These are phyloP conservation scores for Nigrograna mackinnonii DNA, from an alignment of 2,329 filamentous ascomycete species.

Conservation along the genomic window DNA sequence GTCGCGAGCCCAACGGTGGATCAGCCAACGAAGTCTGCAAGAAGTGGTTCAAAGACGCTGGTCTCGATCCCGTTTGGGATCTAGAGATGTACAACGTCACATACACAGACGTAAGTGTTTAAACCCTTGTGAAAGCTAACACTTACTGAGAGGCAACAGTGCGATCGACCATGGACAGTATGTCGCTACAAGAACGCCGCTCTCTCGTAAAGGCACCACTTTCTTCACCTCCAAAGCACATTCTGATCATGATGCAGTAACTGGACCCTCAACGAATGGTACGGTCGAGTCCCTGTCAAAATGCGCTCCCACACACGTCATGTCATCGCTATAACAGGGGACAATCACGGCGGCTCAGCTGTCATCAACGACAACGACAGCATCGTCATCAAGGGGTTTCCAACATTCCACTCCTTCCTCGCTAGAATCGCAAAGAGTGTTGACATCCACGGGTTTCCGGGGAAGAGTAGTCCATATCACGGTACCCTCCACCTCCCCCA, in stretches of 20 bases:
- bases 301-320: slow-evolving; percentile 1
- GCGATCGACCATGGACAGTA: not conserved
- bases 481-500: not conserved
- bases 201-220: not conserved
- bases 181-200: not conserved
- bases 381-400: slow-evolving; percentile 1
- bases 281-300: not conserved
- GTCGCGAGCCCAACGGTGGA: too few relatives aligned
- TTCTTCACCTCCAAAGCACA: not conserved
- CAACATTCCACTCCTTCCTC: not conserved
- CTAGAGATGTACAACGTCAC: not conserved
- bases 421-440: not conserved
- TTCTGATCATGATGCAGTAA: not conserved
- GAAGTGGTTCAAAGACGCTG: not conserved
- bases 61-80: not conserved
- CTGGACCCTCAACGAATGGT: not conserved
- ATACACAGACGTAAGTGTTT: not conserved
- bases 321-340: not conserved
- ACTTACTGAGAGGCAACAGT: too few relatives aligned
- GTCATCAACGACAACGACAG: not conserved
- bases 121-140: too few relatives aligned
- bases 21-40: not conserved
- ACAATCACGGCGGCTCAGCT: not conserved
- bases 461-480: not conserved
- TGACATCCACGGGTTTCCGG: not conserved